These are phyloP conservation scores for Botryosphaeria dothidea DNA, from an alignment of 2,329 filamentous ascomycete genomes.

Conservation along the genomic window DNA sequence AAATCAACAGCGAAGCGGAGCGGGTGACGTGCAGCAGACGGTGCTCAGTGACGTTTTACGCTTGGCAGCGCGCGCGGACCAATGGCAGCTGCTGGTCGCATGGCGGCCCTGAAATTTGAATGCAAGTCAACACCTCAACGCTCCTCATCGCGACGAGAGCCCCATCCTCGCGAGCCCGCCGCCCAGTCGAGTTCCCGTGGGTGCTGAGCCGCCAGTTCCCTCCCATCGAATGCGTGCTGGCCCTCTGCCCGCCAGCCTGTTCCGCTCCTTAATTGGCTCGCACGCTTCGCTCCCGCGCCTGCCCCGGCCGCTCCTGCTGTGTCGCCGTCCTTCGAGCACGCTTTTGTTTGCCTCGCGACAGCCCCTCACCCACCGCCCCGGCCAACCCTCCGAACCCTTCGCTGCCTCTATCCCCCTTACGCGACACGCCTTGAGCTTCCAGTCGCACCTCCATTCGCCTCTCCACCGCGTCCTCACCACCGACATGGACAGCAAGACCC, in stretches of 20 bases:
- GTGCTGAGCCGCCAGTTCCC: not conserved
- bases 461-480: not conserved
- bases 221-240: conserved; percentile 18
- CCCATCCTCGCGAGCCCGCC: conserved; percentile 5
- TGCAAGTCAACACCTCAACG: conserved; percentile 14
- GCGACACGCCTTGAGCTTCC: not conserved
- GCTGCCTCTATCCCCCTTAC: not conserved
- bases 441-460: not conserved
- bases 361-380: not conserved
- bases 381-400: not conserved
- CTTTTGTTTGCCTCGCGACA: not conserved
- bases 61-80: conserved; percentile 7
- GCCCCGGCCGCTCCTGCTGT: not conserved
- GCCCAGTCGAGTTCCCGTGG: not conserved
- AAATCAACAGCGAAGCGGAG: not conserved
- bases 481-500: conserved; percentile 18
- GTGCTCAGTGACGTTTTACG: conserved; percentile 10
- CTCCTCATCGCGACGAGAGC: conserved; percentile 6
- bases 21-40: conserved; percentile 9
- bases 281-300: not conserved
- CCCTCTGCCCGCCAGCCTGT: conserved; percentile 9
- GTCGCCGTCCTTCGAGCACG: not conserved
- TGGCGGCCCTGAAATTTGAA: conserved; percentile 15
- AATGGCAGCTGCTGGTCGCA: conserved; percentile 8
- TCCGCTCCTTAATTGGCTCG: conserved; percentile 9